A percentile compares a stretch with the other conserved stretches of the same genome.
phyloP scores from a whole-genome alignment of 306 rosid genomes.

The Sesbania bispinosa region DNA sequence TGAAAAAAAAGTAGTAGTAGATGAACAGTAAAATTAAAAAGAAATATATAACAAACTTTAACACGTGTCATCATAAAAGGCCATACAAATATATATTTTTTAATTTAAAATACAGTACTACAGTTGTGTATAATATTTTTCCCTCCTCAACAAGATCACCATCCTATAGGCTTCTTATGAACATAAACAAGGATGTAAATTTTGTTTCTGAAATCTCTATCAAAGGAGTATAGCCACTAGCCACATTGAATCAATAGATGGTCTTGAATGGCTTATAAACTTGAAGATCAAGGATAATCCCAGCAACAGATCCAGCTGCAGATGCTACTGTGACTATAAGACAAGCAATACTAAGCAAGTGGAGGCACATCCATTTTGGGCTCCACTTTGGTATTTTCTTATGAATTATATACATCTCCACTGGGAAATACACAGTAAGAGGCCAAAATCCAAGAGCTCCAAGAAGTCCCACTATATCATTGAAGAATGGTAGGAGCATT shows the following conservation, averaged over 20 bases:
- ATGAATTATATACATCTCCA: constrained; percentile 71
- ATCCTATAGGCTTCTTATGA: neutral
- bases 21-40: too few relatives aligned
- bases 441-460: constrained; percentile 92
- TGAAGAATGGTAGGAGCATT: constrained; percentile 76
- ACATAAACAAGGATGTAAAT: neutral
- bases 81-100: too few relatives aligned
- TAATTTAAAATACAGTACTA: too few relatives aligned
- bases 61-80: too few relatives aligned
- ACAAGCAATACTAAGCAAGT: constrained; percentile 54
- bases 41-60: too few relatives aligned
- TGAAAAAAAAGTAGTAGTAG: too few relatives aligned
- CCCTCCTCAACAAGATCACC: neutral
- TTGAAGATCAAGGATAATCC: constrained; percentile 46
- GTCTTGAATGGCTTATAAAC: constrained; percentile 52
- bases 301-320: constrained; percentile 69
- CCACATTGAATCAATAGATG: constrained; percentile 25
- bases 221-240: neutral
- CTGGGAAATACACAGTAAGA: constrained; percentile 68
- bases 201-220: neutral
- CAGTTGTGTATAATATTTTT: neutral
- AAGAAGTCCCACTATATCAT: constrained; percentile 64
- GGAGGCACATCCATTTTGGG: constrained; percentile 63
- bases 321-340: constrained; percentile 58
- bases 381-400: constrained; percentile 68